Evolutionary conservation across 805 yeast species (phyloP).

Genomic region (Lachancea thermotolerans): DNA sequence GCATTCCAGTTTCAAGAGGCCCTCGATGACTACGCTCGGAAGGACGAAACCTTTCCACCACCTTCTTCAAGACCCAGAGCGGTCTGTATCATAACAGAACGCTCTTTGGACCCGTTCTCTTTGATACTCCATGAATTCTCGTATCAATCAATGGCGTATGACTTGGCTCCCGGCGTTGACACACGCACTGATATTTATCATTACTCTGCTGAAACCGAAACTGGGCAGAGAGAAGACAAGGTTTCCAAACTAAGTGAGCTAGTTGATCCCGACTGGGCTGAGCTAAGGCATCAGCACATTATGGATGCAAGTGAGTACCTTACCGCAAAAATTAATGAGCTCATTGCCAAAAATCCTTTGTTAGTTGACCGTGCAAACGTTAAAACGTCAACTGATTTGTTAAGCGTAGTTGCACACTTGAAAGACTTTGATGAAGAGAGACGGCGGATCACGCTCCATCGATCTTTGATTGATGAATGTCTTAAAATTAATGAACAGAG

Average conservation of each 20-base stretch:
- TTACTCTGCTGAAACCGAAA: slow-evolving; percentile 52
- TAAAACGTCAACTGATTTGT: slow-evolving; percentile 60
- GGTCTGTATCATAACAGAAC: slow-evolving; percentile 67
- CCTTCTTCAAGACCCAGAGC: slow-evolving; percentile 62
- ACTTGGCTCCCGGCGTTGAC: slow-evolving; percentile 45
- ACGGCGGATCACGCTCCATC: slow-evolving; percentile 52
- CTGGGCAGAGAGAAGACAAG: slow-evolving; percentile 37
- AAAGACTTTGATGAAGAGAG: slow-evolving; percentile 64
- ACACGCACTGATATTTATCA: slow-evolving; percentile 40
- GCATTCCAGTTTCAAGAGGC: slow-evolving; percentile 66
- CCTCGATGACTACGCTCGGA: slow-evolving; percentile 69
- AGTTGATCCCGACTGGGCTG: slow-evolving; percentile 63
- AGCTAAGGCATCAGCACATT: slow-evolving; percentile 66
- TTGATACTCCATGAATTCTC: slow-evolving; percentile 86
- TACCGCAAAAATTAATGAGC: slow-evolving; percentile 50
- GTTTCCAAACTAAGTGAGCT: slow-evolving; percentile 46
- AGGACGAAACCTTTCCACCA: slow-evolving; percentile 55
- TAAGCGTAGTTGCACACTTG: slow-evolving; percentile 66
- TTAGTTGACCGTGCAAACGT: slow-evolving; percentile 63
- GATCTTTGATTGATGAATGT: slow-evolving; percentile 58
- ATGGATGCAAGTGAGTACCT: slow-evolving; percentile 64
- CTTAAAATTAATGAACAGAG: slow-evolving; percentile 51
- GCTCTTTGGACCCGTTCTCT: slow-evolving; percentile 75
- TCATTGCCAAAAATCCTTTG: slow-evolving; percentile 66
- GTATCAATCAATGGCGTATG: slow-evolving; percentile 90